These are phyloP conservation scores for Alternaria longipes DNA, from an alignment of 2,329 filamentous ascomycete species.

Conservation along the genomic window DNA sequence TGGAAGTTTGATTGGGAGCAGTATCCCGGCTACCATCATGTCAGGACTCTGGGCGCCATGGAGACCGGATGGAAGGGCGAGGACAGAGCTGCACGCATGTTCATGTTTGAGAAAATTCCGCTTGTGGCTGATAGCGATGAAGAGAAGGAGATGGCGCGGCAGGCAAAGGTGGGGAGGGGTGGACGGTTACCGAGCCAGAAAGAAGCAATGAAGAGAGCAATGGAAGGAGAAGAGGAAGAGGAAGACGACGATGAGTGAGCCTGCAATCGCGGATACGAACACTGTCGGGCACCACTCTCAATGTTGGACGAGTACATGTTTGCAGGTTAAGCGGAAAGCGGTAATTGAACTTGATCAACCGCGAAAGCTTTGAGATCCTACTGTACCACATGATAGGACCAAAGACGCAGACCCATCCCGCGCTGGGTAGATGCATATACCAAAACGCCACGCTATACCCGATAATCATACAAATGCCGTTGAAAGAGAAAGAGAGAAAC, in stretches of 20 bases:
- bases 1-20: constrained; percentile 72
- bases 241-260: constrained; percentile 2
- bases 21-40: constrained; percentile 79
- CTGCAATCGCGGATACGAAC: neutral
- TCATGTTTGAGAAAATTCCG: constrained; percentile 55
- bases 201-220: constrained; percentile 22
- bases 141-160: constrained; percentile 29
- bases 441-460: constrained; percentile 11
- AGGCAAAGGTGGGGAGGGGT: constrained; percentile 26
- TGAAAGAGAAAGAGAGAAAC: neutral
- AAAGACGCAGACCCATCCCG: constrained; percentile 1
- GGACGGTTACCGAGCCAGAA: constrained; percentile 16
- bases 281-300: neutral
- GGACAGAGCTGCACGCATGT: constrained; percentile 57
- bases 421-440: constrained; percentile 4
- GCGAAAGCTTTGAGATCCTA: neutral
- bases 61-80: constrained; percentile 61
- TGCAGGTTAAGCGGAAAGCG: neutral
- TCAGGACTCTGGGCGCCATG: constrained; percentile 72
- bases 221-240: constrained; percentile 21
- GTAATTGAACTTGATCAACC: neutral
- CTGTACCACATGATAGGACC: neutral
- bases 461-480: neutral
- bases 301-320: neutral
- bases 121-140: constrained; percentile 35